Conservation (phyloP, 768 basidiomycete species). For the Phaeotremella fagi region DNA sequence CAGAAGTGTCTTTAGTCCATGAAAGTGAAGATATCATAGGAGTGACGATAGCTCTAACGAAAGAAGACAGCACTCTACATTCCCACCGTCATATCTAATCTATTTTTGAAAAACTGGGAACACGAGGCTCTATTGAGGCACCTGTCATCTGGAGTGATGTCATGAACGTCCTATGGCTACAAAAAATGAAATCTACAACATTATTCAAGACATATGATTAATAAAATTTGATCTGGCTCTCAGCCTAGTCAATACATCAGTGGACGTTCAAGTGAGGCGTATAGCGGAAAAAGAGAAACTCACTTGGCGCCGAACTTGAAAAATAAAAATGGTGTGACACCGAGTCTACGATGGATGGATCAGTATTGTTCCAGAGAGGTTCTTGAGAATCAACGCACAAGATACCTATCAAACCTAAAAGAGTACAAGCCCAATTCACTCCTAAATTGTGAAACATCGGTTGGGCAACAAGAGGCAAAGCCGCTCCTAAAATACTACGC, state of each 20-base stretch:
- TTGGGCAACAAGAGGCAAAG: conserved; percentile 20
- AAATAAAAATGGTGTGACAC: conserved; percentile 9
- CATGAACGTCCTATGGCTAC: too few species aligned
- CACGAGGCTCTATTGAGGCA: too few species aligned
- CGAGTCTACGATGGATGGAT: conserved; percentile 2
- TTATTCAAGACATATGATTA: too few species aligned
- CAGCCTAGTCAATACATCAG: too few species aligned
- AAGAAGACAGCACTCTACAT: too few species aligned
- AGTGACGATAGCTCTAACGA: too few species aligned
- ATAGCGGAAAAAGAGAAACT: neutral
- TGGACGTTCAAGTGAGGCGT: neutral
- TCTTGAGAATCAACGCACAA: neutral
- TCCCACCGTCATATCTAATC: too few species aligned
- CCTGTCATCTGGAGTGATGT: too few species aligned
- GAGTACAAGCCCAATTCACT: conserved; percentile 22
- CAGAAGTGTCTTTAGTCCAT: too few species aligned
- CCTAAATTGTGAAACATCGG: conserved; percentile 20
- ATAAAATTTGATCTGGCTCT: neutral
- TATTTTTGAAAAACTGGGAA: too few species aligned
- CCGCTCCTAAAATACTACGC: conserved; percentile 41
- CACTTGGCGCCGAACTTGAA: conserved; percentile 11
- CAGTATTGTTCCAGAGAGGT: neutral
- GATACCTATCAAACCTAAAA: conserved; percentile 14
- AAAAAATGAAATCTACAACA: too few species aligned
- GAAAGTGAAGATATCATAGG: too few species aligned